Base-by-base conservation (phyloP, 2,329 filamentous ascomycete genomes). In the Geosmithia putterillii region DNA sequence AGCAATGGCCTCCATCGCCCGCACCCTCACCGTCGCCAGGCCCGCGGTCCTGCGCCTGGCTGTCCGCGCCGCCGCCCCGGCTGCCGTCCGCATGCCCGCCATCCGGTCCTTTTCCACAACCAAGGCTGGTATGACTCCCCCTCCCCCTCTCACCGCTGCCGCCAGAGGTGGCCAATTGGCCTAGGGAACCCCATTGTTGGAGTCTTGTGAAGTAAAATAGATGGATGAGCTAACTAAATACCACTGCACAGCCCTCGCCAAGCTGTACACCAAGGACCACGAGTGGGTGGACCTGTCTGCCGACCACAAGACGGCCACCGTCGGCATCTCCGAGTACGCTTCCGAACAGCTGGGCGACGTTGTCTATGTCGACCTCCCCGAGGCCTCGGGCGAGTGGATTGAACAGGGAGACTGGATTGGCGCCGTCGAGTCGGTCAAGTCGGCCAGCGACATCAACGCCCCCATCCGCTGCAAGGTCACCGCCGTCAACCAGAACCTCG, bases 371-470 rank as follows among this genome's bases (percentile, higher is more conserved):
- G 92, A 98, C 73, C 83, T 98, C 23, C 92, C 92, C 45, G 71
- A 81, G 52, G 59, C 72, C 44, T 50, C 45, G 40, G 82, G 79
- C 51, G 69, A 80, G 53, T 76, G 82, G 54, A 74, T 94, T 48
- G 65, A 66, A 46, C 75, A 80, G 45, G 88, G 88, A 56, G 90
- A 96, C 59, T 74, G 83, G 50, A 84, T 96, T 53, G 92, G 92
- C 52, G 88, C 90, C 47, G 90, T 98, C 54, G 92, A 98, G 71
- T 95, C 88, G 3, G 92, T 98, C 64, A 98, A 98, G 74, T 92
- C 84, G 49, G 92, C 92, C n/a, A 90, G 86, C 50, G 92, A 98
- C 62, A 95, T 98, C 71, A 83, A 95, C 68, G 81, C 87, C 14
- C 92, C 92, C 17, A 76, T 95, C 51, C 68, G 74, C 42, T 90